Conservation (phyloP, 106 monocot genomes). For the Chionographis japonica region DNA sequence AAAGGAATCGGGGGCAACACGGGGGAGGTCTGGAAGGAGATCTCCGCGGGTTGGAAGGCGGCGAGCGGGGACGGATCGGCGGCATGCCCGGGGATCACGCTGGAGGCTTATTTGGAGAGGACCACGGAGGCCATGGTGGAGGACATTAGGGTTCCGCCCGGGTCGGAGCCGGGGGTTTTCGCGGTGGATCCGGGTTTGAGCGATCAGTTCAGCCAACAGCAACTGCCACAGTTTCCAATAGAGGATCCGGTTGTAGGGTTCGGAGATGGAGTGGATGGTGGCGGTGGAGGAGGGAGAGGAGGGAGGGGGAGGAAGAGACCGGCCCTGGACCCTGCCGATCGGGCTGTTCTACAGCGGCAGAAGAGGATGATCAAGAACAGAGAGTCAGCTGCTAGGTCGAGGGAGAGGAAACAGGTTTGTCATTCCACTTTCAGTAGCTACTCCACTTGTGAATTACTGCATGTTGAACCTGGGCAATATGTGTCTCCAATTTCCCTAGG, state of each 20-base stretch:
- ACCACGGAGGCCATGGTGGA: constrained; percentile 22
- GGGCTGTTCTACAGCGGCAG: constrained; percentile 62
- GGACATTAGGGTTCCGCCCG: constrained; percentile 3
- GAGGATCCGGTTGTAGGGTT: constrained; percentile 20
- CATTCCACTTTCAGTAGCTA: neutral
- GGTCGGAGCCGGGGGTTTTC: neutral
- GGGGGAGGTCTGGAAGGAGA: constrained; percentile 19
- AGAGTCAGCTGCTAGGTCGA: constrained; percentile 84
- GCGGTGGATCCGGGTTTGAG: constrained; percentile 2
- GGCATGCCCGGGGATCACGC: constrained; percentile 9
- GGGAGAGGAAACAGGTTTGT: constrained; percentile 84
- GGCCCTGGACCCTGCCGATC: constrained; percentile 45
- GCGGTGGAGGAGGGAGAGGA: constrained; percentile 7
- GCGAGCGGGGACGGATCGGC: neutral
- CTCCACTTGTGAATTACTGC: neutral
- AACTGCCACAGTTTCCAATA: constrained; percentile 2
- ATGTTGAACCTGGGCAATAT: neutral
- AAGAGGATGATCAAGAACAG: constrained; percentile 93
- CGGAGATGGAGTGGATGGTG: constrained; percentile 5
- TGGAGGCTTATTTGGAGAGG: constrained; percentile 15
- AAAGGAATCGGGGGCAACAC: neutral
- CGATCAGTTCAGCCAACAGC: neutral
- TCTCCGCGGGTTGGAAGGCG: neutral
- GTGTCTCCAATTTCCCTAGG: constrained; percentile 8
- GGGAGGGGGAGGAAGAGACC: constrained; percentile 41